These are phyloP conservation scores for Sphagnum tenellum DNA, from an alignment of 225 moss, liverwort and hornwort species.

Conservation along the genomic window DNA sequence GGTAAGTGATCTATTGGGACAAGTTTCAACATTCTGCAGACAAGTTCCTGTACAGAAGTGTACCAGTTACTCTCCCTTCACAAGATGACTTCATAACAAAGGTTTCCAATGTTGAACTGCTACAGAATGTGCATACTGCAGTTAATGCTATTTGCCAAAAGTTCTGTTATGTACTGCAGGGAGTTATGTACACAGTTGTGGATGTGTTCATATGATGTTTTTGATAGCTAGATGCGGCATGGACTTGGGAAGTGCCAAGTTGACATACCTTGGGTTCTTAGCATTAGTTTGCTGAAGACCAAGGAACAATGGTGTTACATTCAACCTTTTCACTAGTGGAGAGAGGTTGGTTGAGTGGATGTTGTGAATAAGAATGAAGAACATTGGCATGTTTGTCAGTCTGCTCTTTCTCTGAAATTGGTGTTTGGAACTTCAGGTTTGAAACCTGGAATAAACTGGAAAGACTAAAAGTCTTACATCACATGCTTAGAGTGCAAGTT, in stretches of 20 bases:
- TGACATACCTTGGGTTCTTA: conserved; percentile 35
- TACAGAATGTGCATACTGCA: conserved; percentile 30
- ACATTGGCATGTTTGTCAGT: conserved; percentile 36
- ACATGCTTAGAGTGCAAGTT: too few species aligned
- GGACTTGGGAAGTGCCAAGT: conserved; percentile 23
- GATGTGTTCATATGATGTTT: conserved; percentile 46
- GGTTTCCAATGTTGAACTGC: conserved; percentile 45
- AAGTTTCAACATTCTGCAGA: conserved; percentile 44
- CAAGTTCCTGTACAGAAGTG: conserved; percentile 50
- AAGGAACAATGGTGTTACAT: conserved; percentile 15
- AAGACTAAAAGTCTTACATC: too few species aligned
- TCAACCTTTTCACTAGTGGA: conserved; percentile 23
- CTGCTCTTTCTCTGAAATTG: conserved; percentile 29
- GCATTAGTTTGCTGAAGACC: conserved; percentile 3
- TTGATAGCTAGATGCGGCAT: conserved; percentile 17
- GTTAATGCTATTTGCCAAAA: conserved; percentile 24
- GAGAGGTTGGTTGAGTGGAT: conserved; percentile 35
- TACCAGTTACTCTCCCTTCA: conserved; percentile 19
- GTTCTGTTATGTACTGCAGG: conserved; percentile 27
- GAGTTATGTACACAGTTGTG: conserved; percentile 9
- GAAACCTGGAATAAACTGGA: conserved; percentile 31
- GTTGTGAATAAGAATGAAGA: conserved; percentile 40
- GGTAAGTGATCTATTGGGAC: conserved; percentile 19
- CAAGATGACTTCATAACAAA: conserved; percentile 35
- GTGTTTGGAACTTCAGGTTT: conserved; percentile 20